Conservation (phyloP, 2,329 filamentous ascomycete genomes). For the Fusarium mundagurra region DNA sequence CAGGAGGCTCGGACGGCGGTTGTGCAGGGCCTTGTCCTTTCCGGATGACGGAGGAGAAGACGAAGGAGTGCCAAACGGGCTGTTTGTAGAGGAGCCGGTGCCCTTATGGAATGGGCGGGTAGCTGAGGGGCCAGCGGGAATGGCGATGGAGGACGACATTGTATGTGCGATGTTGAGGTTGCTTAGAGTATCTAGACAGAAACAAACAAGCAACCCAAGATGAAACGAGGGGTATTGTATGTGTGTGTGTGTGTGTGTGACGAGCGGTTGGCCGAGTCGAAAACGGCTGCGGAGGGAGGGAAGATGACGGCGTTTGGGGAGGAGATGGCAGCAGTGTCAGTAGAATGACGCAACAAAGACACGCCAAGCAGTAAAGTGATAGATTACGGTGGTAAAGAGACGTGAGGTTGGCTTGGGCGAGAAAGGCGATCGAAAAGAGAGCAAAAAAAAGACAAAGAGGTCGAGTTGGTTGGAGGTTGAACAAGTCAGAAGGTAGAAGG, state of each 20-base stretch:
- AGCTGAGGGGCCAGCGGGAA: conserved; percentile 60
- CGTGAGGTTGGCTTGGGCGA: background rate
- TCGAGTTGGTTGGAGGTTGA: conserved; percentile 21
- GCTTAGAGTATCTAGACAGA: conserved; percentile 5
- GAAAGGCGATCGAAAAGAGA: conserved; percentile 1
- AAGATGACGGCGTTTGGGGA: conserved; percentile 9
- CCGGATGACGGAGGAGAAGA: conserved; percentile 65
- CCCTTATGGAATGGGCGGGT: conserved; percentile 55
- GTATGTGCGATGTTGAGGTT: conserved; percentile 6
- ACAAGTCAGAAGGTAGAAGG: conserved; percentile 25
- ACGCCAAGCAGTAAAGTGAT: conserved; percentile 11
- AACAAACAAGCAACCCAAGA: conserved; percentile 14
- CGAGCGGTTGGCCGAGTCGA: conserved; percentile 18
- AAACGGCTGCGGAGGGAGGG: conserved; percentile 3
- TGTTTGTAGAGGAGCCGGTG: conserved; percentile 56
- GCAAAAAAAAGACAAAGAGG: conserved; percentile 3
- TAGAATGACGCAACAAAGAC: conserved; percentile 38
- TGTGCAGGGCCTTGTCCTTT: conserved; percentile 61
- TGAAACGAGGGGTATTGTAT: conserved; percentile 36
- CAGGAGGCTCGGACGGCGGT: conserved; percentile 69
- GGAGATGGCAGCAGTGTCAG: background rate
- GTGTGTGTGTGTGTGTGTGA: conserved; percentile 27
- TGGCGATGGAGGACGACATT: conserved; percentile 77
- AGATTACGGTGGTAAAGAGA: conserved; percentile 1
- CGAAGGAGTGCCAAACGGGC: conserved; percentile 55